Base-by-base conservation (phyloP, 305 asterid species). In the Fraxinus floribunda region DNA sequence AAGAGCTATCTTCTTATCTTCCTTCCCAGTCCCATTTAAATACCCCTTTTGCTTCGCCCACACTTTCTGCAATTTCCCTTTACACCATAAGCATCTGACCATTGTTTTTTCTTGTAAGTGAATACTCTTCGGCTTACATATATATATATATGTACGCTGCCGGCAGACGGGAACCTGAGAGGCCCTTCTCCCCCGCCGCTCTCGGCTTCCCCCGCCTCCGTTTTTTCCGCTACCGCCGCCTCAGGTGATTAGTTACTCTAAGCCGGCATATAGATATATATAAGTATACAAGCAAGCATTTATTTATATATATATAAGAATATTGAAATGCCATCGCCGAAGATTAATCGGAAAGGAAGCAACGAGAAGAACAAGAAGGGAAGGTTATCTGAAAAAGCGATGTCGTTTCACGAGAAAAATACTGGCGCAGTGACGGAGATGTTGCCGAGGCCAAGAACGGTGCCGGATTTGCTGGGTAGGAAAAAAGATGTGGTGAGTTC, bases 351-450 rank as follows among this genome's bases (percentile, higher is more conserved):
- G 77, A 86, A 76, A 81, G 83, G 82, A 71, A 83, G 79, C 7
- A 78, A 72, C n/a, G 91, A 89, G 79, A 89, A 89, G 87, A 86
- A 64, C 85, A 88, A 78, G 81, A 86, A 81, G 88, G 88, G 86
- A 57, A 86, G 75, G 38, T 52, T 89, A 32, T 68, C 89, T 83
- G 94, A 87, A 75, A 86, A 80, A 46, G 82, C 94, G 76, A 75
- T 80, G 32, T 87, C 92, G 82, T 86, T 86, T 72, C 88, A 89
- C 79, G 86, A 79, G 0, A 84, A 79, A 77, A 86, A 84, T 24
- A 81, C 62, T 3, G 76, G 80, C 1, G 79, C 6, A 8, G 74
- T 35, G 9, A 26, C 70, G 80, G 86, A 82, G 79, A 77, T 86
- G 86, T 85, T 80, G 15, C 88, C 87, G 34, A 74, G 88, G 89